Percentiles rank a stretch among this genome's conserved stretches.
Evolutionary conservation across 768 basidiomycete species (phyloP).

Genomic region (Lenzites betulinus): DNA sequence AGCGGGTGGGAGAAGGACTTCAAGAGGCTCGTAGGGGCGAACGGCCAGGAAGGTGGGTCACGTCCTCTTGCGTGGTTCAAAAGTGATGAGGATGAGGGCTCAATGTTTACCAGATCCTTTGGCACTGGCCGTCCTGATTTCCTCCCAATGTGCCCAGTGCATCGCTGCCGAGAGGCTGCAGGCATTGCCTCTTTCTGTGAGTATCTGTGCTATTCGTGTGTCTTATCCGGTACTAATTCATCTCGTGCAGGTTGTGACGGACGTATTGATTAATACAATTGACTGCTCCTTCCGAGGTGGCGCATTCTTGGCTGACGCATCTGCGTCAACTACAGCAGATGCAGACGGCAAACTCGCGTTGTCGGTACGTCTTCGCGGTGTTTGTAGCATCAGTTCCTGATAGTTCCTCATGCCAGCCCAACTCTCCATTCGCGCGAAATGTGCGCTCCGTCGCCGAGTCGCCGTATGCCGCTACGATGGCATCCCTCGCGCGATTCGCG

Average conservation of each 20-base stretch:
- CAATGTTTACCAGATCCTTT: constrained; percentile 26
- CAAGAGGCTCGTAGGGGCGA: constrained; percentile 43
- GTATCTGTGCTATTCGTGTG: constrained; percentile 8
- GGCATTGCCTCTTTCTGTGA: constrained; percentile 57
- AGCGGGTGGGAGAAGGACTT: constrained; percentile 71
- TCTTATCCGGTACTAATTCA: too few relatives aligned
- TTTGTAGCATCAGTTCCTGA: neutral
- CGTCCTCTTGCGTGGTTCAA: neutral
- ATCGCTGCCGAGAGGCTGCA: constrained; percentile 56
- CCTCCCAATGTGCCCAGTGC: constrained; percentile 60
- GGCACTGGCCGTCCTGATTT: constrained; percentile 42
- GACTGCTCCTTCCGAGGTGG: constrained; percentile 58
- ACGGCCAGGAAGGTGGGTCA: constrained; percentile 40
- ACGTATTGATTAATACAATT: constrained; percentile 45
- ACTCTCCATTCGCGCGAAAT: constrained; percentile 14
- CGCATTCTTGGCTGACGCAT: constrained; percentile 44
- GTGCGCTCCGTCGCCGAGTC: constrained; percentile 25
- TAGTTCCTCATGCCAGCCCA: neutral
- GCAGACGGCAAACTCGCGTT: constrained; percentile 20
- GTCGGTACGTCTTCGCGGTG: constrained; percentile 8
- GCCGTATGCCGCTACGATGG: constrained; percentile 28
- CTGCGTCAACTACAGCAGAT: constrained; percentile 26
- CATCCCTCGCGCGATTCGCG: constrained; percentile 24
- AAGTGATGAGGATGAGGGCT: neutral
- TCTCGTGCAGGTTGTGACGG: constrained; percentile 28